These are phyloP conservation scores for Metschnikowia bowlesiae DNA, from an alignment of 805 yeast genomes.

Conservation along the genomic window DNA sequence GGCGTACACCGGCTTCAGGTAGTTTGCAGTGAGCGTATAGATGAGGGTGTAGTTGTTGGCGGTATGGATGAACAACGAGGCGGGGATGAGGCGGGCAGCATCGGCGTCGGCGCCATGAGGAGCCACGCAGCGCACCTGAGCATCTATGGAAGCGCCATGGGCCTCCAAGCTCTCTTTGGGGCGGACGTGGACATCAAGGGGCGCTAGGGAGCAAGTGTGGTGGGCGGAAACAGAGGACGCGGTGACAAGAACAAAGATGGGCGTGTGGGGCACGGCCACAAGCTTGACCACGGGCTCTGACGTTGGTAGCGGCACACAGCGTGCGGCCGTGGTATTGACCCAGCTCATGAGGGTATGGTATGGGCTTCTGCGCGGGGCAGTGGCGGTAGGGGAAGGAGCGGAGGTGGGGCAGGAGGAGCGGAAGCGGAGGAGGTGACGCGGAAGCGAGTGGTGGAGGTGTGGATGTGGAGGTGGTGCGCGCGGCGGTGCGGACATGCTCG, in stretches of 20 bases:
- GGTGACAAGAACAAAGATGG: conserved; percentile 11
- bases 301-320: conserved; percentile 19
- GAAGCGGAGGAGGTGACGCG: neutral
- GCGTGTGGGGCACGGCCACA: conserved; percentile 14
- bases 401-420: neutral
- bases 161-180: conserved; percentile 10
- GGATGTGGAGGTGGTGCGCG: no score
- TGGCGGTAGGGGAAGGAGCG: neutral
- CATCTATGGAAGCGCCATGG: conserved; percentile 8
- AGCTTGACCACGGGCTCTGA: conserved; percentile 6
- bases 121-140: conserved; percentile 28
- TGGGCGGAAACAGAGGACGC: conserved; percentile 6
- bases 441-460: neutral
- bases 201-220: conserved; percentile 13
- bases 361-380: no score
- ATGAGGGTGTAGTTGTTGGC: conserved; percentile 10
- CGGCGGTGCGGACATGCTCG: neutral
- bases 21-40: conserved; percentile 22
- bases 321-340: neutral
- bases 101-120: conserved; percentile 34
- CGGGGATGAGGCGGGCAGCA: conserved; percentile 10
- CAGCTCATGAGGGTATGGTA: neutral
- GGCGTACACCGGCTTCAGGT: conserved; percentile 32
- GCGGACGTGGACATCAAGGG: conserved; percentile 15
- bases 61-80: conserved; percentile 14